Evolutionary conservation across 176 grass and related monocot genomes (phyloP).

Genomic region (Oryza coarctata): DNA sequence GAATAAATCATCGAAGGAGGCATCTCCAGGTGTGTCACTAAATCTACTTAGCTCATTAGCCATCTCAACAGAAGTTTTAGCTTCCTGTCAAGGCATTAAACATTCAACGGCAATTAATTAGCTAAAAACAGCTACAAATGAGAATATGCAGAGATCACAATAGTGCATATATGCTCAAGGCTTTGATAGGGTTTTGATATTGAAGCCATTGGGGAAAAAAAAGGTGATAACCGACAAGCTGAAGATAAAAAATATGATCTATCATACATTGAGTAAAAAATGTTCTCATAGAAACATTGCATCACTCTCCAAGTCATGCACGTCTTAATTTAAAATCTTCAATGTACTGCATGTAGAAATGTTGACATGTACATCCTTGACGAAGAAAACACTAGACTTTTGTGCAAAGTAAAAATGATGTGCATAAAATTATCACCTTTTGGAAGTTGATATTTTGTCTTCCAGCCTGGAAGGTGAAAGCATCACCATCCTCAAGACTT

Average conservation of each 20-base stretch:
- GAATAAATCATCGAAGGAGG: conserved; percentile 92
- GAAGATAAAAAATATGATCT: neutral
- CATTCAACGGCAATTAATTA: conserved; percentile 17
- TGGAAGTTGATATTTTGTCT: conserved; percentile 58
- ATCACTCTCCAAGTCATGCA: neutral
- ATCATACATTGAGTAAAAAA: neutral
- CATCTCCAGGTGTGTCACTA: conserved; percentile 87
- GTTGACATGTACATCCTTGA: conserved; percentile 13
- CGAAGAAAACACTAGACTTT: neutral
- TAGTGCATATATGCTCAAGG: neutral
- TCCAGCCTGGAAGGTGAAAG: conserved; percentile 74
- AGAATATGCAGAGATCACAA: neutral
- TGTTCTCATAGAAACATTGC: neutral
- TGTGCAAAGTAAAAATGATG: neutral
- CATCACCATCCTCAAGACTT: conserved; percentile 64
- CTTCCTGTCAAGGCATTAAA: conserved; percentile 37
- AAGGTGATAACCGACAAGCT: neutral
- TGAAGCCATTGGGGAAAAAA: neutral
- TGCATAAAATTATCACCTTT: conserved; percentile 51
- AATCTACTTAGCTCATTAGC: conserved; percentile 67
- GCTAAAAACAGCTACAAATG: conserved; percentile 4
- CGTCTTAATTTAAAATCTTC: neutral
- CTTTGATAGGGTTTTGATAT: neutral
- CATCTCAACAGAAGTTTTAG: conserved; percentile 50
- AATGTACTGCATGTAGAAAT: conserved; percentile 9